Conservation (phyloP, 2,329 filamentous ascomycete genomes). For the Chalaropsis ovoidea region DNA sequence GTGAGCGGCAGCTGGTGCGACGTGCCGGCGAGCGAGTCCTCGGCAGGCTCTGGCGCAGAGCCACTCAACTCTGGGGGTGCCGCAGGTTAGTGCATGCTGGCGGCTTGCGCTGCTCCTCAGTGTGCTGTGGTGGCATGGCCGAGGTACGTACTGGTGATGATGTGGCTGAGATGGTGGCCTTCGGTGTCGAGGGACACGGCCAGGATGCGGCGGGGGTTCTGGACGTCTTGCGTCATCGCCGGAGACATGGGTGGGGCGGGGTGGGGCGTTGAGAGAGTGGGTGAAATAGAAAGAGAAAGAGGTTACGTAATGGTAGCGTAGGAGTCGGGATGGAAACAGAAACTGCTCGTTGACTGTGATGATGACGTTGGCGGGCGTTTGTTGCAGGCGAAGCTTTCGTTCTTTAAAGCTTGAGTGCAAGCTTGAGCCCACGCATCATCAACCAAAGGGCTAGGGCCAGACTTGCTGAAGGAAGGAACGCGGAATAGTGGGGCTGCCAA, state of each 20-base stretch:
- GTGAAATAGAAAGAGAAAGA: neutral
- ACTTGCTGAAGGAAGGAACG: neutral
- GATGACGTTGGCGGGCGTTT: too few species aligned
- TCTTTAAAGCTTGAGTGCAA: neutral
- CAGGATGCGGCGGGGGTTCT: conserved; percentile 43
- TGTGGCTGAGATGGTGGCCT: conserved; percentile 38
- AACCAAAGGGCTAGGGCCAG: too few species aligned
- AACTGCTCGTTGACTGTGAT: too few species aligned
- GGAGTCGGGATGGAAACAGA: too few species aligned
- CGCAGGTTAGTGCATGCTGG: conserved; percentile 4
- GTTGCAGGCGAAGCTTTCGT: too few species aligned
- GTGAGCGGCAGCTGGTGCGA: conserved; percentile 47
- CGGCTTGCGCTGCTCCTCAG: neutral
- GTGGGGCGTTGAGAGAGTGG: neutral
- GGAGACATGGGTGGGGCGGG: neutral
- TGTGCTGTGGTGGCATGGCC: too few species aligned
- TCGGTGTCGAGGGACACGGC: conserved; percentile 45
- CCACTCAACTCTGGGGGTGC: conserved; percentile 43
- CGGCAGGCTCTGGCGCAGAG: conserved; percentile 34
- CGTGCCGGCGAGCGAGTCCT: conserved; percentile 45
- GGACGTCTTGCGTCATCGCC: conserved; percentile 15
- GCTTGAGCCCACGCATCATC: neutral
- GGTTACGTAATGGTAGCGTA: too few species aligned
- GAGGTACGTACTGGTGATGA: conserved; percentile 43
- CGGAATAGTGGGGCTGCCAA: neutral